phyloP scores from a whole-genome alignment of 2,329 filamentous ascomycete genomes.

The Cercospora brassicicola region DNA sequence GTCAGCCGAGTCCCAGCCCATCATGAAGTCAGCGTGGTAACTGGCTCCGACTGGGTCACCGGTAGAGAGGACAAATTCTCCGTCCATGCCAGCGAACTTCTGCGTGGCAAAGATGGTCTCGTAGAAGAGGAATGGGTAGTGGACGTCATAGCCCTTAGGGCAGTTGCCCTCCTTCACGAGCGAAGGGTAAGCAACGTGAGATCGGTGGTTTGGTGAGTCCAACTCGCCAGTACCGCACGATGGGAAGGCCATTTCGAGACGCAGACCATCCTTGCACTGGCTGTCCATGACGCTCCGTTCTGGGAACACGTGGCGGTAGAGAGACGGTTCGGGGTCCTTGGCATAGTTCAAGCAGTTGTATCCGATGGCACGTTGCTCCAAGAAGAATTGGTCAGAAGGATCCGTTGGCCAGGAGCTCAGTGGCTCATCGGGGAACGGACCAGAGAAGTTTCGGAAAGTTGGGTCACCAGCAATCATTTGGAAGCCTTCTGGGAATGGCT shows the following conservation, averaged over 20 bases:
- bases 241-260: slow-evolving; percentile 83
- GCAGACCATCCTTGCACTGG: slow-evolving; percentile 78
- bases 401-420: slow-evolving; percentile 69
- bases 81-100: slow-evolving; percentile 61
- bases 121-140: slow-evolving; percentile 74
- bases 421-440: slow-evolving; percentile 64
- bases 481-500: slow-evolving; percentile 74
- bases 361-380: slow-evolving; percentile 78
- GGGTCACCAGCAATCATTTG: slow-evolving; percentile 78
- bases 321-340: slow-evolving; percentile 64
- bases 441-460: slow-evolving; percentile 66
- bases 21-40: slow-evolving; percentile 78
- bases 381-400: slow-evolving; percentile 66
- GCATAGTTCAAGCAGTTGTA: slow-evolving; percentile 94
- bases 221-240: slow-evolving; percentile 76
- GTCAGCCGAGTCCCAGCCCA: slow-evolving; percentile 66
- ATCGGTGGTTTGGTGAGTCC: slow-evolving; percentile 56
- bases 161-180: slow-evolving; percentile 75
- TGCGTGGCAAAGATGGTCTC: slow-evolving; percentile 82
- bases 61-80: slow-evolving; percentile 73
- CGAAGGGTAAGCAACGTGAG: slow-evolving; percentile 75
- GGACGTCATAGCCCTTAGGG: slow-evolving; percentile 65
- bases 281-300: slow-evolving; percentile 76
- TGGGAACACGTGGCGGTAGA: slow-evolving; percentile 79
- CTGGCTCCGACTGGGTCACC: slow-evolving; percentile 73